phyloP scores from a whole-genome alignment of 257 asterid species.

The Salvia miltiorrhiza region DNA sequence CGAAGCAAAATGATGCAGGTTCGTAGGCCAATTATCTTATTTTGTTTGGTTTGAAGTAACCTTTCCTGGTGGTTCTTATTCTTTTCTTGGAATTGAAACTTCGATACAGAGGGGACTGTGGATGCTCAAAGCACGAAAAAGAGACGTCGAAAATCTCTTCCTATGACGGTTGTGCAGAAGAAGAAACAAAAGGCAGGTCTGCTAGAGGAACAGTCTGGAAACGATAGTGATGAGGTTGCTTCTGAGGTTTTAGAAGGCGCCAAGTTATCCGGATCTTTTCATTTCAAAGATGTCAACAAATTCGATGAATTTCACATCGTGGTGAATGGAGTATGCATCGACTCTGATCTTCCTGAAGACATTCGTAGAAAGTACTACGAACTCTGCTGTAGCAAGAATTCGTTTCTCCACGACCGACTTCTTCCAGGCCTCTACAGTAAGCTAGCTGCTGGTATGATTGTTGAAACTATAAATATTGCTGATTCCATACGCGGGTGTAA shows the following conservation, averaged over 20 bases:
- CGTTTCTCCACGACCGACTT: conserved; percentile 54
- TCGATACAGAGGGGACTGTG: conserved; percentile 32
- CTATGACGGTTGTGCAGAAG: conserved; percentile 41
- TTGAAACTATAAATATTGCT: conserved; percentile 42
- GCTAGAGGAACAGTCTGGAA: conserved; percentile 54
- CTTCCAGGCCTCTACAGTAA: conserved; percentile 59
- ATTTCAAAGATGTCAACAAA: conserved; percentile 43
- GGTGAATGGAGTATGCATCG: conserved; percentile 54
- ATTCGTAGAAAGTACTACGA: conserved; percentile 48
- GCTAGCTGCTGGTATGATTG: conserved; percentile 59
- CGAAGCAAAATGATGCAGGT: conserved; percentile 70
- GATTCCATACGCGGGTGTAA: conserved; percentile 51
- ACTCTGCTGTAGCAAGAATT: conserved; percentile 51
- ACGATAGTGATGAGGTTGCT: conserved; percentile 67
- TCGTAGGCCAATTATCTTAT: conserved; percentile 5
- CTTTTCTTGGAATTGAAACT: neutral
- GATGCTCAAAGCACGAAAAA: conserved; percentile 39
- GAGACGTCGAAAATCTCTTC: conserved; percentile 51
- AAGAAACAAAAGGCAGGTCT: conserved; percentile 36
- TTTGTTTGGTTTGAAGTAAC: neutral
- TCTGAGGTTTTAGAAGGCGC: conserved; percentile 67
- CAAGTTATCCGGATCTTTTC: conserved; percentile 33
- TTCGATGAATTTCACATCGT: conserved; percentile 58
- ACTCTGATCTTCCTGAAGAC: conserved; percentile 58
- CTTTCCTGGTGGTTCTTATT: neutral